Evolutionary conservation across 2,329 filamentous ascomycete genomes (phyloP).

Genomic region (Pseudogymnoascus sp.): DNA sequence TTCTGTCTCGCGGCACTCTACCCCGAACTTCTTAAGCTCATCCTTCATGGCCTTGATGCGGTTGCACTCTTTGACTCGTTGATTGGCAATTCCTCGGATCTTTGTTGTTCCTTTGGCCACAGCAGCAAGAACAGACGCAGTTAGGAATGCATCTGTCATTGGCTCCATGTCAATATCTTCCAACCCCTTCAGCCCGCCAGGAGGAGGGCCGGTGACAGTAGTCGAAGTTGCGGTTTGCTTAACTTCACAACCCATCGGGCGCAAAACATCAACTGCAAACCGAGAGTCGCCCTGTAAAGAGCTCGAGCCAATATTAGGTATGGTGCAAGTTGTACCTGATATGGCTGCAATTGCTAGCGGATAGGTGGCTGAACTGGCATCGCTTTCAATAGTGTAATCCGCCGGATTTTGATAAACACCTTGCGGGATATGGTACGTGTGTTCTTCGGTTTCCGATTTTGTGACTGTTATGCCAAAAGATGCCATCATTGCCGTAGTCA

Average conservation of each 20-base stretch:
- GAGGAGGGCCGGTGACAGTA: slow-evolving; percentile 80
- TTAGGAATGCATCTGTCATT: slow-evolving; percentile 98
- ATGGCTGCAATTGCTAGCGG: slow-evolving; percentile 90
- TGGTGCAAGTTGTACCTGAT: slow-evolving; percentile 87
- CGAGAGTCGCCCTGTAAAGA: slow-evolving; percentile 92
- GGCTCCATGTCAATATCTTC: slow-evolving; percentile 93
- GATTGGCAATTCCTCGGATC: slow-evolving; percentile 93
- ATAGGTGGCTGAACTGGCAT: slow-evolving; percentile 96
- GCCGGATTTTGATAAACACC: slow-evolving; percentile 73
- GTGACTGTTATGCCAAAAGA: slow-evolving; percentile 79
- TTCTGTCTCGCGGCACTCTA: slow-evolving; percentile 76
- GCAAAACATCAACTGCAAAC: slow-evolving; percentile 83
- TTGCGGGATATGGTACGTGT: slow-evolving; percentile 90
- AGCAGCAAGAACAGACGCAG: slow-evolving; percentile 84
- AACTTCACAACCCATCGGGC: slow-evolving; percentile 89
- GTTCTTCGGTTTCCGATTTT: slow-evolving; percentile 66
- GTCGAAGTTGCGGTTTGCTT: slow-evolving; percentile 79
- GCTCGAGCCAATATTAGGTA: slow-evolving; percentile 88
- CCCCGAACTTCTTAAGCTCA: slow-evolving; percentile 87
- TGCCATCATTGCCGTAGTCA: slow-evolving; percentile 97
- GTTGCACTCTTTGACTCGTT: slow-evolving; percentile 97
- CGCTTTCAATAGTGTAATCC: slow-evolving; percentile 89
- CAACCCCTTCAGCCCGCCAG: slow-evolving; percentile 66
- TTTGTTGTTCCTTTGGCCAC: slow-evolving; percentile 76
- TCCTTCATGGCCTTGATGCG: slow-evolving; percentile 93